Conservation (phyloP, 768 basidiomycete genomes). For the Boletus sensibilis region DNA sequence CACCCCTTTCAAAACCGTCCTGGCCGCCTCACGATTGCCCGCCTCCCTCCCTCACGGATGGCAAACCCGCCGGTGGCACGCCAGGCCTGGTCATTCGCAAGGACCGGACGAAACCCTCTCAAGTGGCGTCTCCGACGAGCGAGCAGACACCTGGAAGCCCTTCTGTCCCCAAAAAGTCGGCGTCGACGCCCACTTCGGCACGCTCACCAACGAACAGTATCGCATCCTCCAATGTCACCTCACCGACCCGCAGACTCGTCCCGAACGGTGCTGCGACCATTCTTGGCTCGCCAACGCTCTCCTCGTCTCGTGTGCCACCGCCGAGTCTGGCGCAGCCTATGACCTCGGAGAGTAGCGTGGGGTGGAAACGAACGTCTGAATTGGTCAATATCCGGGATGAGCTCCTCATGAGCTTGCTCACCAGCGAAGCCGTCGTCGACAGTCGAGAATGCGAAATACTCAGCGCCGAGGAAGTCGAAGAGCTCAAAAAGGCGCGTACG, state of each 20-base stretch:
- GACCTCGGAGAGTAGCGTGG: constrained; percentile 36
- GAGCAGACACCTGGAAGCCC: constrained; percentile 28
- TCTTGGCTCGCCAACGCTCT: constrained; percentile 38
- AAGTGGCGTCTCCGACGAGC: constrained; percentile 21
- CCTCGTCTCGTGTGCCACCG: constrained; percentile 37
- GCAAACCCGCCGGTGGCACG: constrained; percentile 22
- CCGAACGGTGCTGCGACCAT: constrained; percentile 12
- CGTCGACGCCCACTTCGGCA: constrained; percentile 18
- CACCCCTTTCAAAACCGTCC: constrained; percentile 36
- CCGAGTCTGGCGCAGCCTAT: constrained; percentile 34
- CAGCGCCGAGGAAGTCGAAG: constrained; percentile 68
- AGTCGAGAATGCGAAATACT: constrained; percentile 79
- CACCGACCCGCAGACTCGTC: constrained; percentile 19
- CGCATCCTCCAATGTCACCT: constrained; percentile 23
- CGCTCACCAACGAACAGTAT: constrained; percentile 27
- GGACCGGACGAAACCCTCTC: constrained; percentile 39
- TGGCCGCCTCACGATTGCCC: constrained; percentile 47
- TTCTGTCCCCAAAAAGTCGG: constrained; percentile 28
- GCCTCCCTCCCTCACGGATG: constrained; percentile 29
- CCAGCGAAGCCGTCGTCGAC: constrained; percentile 94
- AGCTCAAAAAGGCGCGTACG: constrained; percentile 59
- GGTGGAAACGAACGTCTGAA: constrained; percentile 45
- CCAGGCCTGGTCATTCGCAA: constrained; percentile 51
- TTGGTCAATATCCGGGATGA: constrained; percentile 70
- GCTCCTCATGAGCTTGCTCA: constrained; percentile 83